phyloP scores from a whole-genome alignment of 2,329 filamentous ascomycete species.

The Niveomyces coronatus region DNA sequence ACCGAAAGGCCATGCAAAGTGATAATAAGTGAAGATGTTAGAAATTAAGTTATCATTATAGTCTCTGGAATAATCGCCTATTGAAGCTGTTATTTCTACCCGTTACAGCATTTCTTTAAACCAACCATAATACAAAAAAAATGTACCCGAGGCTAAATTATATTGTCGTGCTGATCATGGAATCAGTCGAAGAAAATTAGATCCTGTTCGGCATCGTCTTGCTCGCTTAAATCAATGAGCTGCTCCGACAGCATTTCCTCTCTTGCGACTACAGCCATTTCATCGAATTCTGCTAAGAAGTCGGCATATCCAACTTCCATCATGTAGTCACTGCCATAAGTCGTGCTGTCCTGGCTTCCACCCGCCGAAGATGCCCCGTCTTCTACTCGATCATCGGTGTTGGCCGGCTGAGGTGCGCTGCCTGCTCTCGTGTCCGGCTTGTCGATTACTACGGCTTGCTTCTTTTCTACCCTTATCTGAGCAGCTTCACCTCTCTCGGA shows the following conservation, averaged over 20 bases:
- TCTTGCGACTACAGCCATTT: slow-evolving; percentile 26
- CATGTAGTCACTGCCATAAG: slow-evolving; percentile 10
- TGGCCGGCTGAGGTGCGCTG: background rate
- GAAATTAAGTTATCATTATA: too few species aligned
- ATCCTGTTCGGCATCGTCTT: too few species aligned
- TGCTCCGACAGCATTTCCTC: slow-evolving; percentile 33
- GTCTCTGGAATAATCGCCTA: too few species aligned
- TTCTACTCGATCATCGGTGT: background rate
- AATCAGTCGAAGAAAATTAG: too few species aligned
- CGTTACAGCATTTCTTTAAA: too few species aligned
- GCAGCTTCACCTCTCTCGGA: background rate
- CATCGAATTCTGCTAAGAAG: background rate
- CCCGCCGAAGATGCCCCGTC: slow-evolving; percentile 5
- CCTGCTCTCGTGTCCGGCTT: background rate
- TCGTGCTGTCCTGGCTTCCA: slow-evolving; percentile 17
- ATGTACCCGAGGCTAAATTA: too few species aligned
- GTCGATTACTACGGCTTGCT: background rate
- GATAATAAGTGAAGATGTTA: too few species aligned
- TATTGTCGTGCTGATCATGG: too few species aligned
- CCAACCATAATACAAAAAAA: too few species aligned
- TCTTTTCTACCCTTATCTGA: too few species aligned
- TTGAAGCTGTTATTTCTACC: too few species aligned
- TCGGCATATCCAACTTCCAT: slow-evolving; percentile 1
- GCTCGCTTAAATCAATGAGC: background rate
- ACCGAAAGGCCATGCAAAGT: too few species aligned